Base-by-base conservation (phyloP, 495 filamentous ascomycete genomes). In the Sordaria brevicollis region DNA sequence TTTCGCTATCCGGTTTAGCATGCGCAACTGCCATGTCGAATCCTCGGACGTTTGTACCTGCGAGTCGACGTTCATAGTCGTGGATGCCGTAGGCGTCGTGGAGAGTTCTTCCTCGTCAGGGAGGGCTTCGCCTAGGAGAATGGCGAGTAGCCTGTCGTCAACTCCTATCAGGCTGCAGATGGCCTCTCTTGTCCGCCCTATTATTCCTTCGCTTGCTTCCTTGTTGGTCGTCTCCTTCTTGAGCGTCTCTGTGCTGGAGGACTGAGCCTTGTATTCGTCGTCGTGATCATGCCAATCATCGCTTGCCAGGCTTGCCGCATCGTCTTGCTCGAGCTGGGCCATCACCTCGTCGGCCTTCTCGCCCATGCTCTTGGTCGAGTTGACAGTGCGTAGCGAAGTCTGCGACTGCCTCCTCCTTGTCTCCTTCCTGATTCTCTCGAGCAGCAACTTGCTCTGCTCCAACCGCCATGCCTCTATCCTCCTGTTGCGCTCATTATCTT, bases 141-240 rank as follows among this genome's bases (percentile, higher is more conserved):
- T 87, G 2, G 90, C 90, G 6, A 98, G 86, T 35, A 94, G 80
- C 38, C 86, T 84, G 70, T 97, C 93, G 71, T 98, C 93, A 67
- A 98, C 92, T 3, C 96, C 93, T 76, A 99, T 90, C 49, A 99
- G 79, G 77, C 97, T 93, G 29, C 87, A 86, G 65, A 99, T 93
- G 19, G 97, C 90, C 74, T 90, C 90, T 66, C 92, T 87, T 4
- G 94, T 88, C 4, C 89, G 86, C 67, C 87, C 88, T 93, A 91
- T 94, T 69, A 96, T 85, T 0, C 90, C 88, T 72, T 92, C 90
- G 34, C 76, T 74, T 68, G 84, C 75, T 29, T 62, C 49, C 49
- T 62, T 15, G n/a, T 75, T 79, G 10, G 74, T 76, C 21, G 76
- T 15, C 13, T 79, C 73, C 13, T 68, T 71, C 62, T 72, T 62